Base-by-base conservation (phyloP, 805 yeast species). In the Metschnikowia kunwiensis region DNA sequence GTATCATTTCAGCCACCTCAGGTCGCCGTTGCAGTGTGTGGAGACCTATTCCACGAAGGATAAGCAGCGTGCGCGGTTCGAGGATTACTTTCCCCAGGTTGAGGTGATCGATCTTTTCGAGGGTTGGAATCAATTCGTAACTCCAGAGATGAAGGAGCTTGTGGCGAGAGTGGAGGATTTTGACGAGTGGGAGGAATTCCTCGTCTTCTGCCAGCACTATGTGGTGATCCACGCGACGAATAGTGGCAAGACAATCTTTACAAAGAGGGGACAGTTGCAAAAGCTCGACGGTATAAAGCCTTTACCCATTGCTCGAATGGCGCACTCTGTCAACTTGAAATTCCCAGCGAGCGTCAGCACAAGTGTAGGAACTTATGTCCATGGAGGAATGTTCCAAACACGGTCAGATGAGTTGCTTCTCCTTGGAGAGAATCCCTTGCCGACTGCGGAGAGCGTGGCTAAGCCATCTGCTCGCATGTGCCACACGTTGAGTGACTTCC, bases 181-280 rank as follows among this genome's bases (percentile, higher is more conserved):
- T 57, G 95, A 86, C 55, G 95, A 86, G 59, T 75, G 85, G 77
- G 95, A 85, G 59, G 95, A 85, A 57, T 84, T 85, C 44, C 70
- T 79, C 19, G 52, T 82, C 10, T 85, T 82, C 51, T 76, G 86
- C 39, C 91, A 83, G 49, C 93, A 85, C 54, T 86, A 85, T 51
- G 64, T 79, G 24, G 65, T 82, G 25, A 64, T 80, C 2, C 88
- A 82, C 57, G 86, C 86, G 9, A 69, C 80, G 0, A 77, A 74
- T 46, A 47, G 49, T 11, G 32, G 16, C 5, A 27, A 25, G 5
- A 5, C 2, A 8, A 27, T 30, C 5, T 35, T 27, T 15, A 6
- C 20, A 10, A 12, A 18, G 5, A n/a, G 11, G 9, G 9, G 21
- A 1, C 28, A 17, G 5, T 3, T 17, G 5, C 21, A 24, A 3